Evolutionary conservation across 2,329 filamentous ascomycete species (phyloP), one percentile per base, ranked within the genome.

Genomic region (Didymella pomorum): DNA sequence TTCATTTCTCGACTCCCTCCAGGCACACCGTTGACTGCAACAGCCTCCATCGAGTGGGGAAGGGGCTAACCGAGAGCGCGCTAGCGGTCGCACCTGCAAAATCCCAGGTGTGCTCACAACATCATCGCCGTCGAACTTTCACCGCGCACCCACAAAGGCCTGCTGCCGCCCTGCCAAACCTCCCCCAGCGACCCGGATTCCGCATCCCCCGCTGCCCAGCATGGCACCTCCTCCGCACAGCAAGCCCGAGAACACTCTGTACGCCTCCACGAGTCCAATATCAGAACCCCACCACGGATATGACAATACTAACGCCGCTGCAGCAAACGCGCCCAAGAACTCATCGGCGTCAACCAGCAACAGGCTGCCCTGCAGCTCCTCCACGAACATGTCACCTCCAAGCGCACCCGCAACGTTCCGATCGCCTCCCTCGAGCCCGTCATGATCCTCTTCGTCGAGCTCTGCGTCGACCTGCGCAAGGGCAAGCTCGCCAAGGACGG

Each of bases 331-430:
- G 95, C 95, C 65, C 90, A 98, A 81, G 95, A 99, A 85, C 92
- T 99, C 81, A 97, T 98, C 83, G 95, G 93, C 77, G 95, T 99
- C 76, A 90, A 91, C 79, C 95, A 99, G 87, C 86, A 91, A 71
- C 87, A 91, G 73, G 94, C 95, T 75, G 95, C 95, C 78, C 85
- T 99, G 78, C 93, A 89, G 75, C 89, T 98, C 75, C 90, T 99
- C 64, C 95, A 98, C 84, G 95, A 99, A 86, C 95, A 99, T 88
- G 93, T 98, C 83, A 97, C 93, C 73, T 97, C 92, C 68, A 99
- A 99, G 85, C 87, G 95, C 73, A 97, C 93, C 73, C 92, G 95
- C 77, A 98, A 96, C 89, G 95, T 92, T 73, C 93, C 95, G 72
- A 98, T 98, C 84, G 87, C 90, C 66, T 96, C 93, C 52, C 83